These are phyloP conservation scores for Cicer pinnatifidum DNA, from an alignment of 306 rosid species.

Conservation along the genomic window DNA sequence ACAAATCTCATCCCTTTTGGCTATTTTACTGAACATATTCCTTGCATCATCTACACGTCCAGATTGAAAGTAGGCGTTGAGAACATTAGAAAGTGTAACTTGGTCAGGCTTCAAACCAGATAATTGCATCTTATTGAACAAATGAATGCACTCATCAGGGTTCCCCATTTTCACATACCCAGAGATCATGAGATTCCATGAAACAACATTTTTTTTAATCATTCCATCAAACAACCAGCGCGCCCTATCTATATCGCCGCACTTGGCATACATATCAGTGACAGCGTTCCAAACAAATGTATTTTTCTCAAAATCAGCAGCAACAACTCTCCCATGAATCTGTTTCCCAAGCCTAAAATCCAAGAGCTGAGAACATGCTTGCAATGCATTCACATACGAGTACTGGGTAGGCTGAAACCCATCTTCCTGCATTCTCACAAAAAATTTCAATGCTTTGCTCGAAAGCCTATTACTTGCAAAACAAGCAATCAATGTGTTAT, in stretches of 20 bases:
- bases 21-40: conserved; percentile 44
- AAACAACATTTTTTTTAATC: conserved; percentile 54
- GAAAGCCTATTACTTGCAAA: conserved; percentile 53
- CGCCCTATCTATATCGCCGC: conserved; percentile 52
- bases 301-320: conserved; percentile 43
- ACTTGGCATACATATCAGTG: conserved; percentile 57
- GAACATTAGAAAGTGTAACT: conserved; percentile 53
- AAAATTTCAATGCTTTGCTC: conserved; percentile 49
- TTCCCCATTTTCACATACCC: conserved; percentile 54
- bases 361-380: conserved; percentile 60
- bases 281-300: conserved; percentile 49
- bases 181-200: conserved; percentile 58
- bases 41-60: conserved; percentile 51
- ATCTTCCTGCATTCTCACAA: conserved; percentile 58
- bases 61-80: conserved; percentile 50
- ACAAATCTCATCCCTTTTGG: conserved; percentile 52
- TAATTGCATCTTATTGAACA: conserved; percentile 52
- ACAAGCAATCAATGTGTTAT: conserved; percentile 60
- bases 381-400: conserved; percentile 62
- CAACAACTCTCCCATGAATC: conserved; percentile 60
- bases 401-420: conserved; percentile 58
- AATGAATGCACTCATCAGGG: conserved; percentile 48
- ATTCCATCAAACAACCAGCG: conserved; percentile 56
- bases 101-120: conserved; percentile 55
- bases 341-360: conserved; percentile 61